These are phyloP conservation scores for Phytomonas serpens DNA, from an alignment of 208 protist genomes.

Conservation along the genomic window DNA sequence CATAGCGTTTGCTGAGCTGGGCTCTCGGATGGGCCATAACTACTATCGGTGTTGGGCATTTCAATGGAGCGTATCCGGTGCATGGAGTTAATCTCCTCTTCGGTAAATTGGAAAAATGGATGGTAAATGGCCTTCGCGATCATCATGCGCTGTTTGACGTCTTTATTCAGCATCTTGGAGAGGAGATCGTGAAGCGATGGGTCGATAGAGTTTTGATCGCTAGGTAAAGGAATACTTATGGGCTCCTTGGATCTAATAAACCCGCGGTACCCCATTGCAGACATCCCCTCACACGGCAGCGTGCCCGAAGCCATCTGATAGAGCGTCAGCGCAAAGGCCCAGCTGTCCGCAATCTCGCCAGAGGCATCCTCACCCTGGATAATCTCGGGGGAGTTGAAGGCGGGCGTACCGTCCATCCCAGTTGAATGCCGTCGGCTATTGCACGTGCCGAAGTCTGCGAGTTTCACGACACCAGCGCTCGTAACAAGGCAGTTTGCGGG, in stretches of 20 bases:
- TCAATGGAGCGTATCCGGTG: neutral
- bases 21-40: neutral
- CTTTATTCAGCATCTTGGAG: conserved; percentile 56
- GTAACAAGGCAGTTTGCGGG: conserved; percentile 79
- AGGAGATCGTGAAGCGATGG: conserved; percentile 45
- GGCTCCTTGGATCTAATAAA: conserved; percentile 7
- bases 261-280: neutral
- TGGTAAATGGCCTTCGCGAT: conserved; percentile 36
- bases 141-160: conserved; percentile 48
- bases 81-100: conserved; percentile 3
- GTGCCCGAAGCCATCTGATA: conserved; percentile 66
- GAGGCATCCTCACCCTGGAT: conserved; percentile 32
- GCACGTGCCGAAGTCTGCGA: conserved; percentile 86
- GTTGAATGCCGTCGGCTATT: conserved; percentile 38
- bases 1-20: neutral
- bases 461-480: conserved; percentile 51
- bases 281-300: conserved; percentile 27
- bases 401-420: conserved; percentile 56
- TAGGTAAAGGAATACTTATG: conserved; percentile 10
- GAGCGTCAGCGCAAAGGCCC: conserved; percentile 87
- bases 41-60: neutral
- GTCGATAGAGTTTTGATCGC: conserved; percentile 14
- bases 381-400: conserved; percentile 78
- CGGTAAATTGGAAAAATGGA: conserved; percentile 39
- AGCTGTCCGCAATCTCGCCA: conserved; percentile 81